Evolutionary conservation across 2,329 filamentous ascomycete genomes (phyloP).

Genomic region (Scleromitrula shiraiana): DNA sequence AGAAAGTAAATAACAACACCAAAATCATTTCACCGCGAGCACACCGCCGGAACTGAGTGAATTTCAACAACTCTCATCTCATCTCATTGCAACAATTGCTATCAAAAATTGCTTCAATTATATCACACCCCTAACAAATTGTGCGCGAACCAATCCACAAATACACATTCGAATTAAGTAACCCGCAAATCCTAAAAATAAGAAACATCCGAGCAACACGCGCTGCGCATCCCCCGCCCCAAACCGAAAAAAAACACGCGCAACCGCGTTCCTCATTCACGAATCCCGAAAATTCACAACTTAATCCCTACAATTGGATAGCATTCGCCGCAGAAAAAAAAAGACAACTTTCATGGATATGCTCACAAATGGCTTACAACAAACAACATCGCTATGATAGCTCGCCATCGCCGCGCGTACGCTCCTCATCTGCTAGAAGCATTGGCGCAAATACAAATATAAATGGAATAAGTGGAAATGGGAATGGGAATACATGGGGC

Average conservation of each 20-base stretch:
- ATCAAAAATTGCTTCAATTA: no score
- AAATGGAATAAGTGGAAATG: neutral
- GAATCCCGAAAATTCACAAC: neutral
- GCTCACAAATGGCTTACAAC: constrained; percentile 6
- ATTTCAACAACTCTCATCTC: no score
- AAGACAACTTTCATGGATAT: neutral
- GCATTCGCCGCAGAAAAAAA: no score
- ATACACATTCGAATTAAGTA: neutral
- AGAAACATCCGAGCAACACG: neutral
- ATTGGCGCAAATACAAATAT: neutral
- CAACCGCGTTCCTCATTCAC: constrained; percentile 3
- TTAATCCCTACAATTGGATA: neutral
- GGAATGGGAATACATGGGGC: neutral
- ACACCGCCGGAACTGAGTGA: no score
- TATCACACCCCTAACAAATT: neutral
- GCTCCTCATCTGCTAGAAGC: neutral
- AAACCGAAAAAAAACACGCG: constrained; percentile 1
- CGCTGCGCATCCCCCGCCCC: constrained; percentile 1
- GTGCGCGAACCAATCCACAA: neutral
- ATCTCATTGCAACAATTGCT: no score
- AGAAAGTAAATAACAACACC: no score
- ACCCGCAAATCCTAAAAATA: no score
- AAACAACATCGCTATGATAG: constrained; percentile 8
- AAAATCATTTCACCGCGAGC: no score
- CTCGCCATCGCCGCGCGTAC: constrained; percentile 7